phyloP scores from a whole-genome alignment of 2,329 filamentous ascomycete genomes.

The Parastagonospora avenae region DNA sequence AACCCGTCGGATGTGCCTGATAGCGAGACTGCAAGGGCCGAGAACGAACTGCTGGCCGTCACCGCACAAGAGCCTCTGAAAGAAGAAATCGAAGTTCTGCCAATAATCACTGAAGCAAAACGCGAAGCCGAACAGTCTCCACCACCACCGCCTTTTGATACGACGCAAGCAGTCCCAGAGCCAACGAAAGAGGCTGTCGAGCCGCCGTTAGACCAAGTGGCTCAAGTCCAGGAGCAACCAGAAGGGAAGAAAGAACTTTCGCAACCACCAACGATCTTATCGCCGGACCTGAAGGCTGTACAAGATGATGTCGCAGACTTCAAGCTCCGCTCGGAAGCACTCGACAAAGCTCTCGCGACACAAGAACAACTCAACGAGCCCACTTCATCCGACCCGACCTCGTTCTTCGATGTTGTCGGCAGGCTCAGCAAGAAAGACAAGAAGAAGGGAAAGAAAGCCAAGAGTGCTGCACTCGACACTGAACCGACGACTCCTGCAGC shows the following conservation, averaged over 20 bases:
- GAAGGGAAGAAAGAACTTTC: not conserved
- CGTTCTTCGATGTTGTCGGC: conserved; percentile 33
- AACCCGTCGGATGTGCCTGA: conserved; percentile 11
- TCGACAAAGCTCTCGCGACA: conserved; percentile 24
- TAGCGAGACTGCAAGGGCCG: not conserved
- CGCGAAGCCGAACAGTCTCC: conserved; percentile 3
- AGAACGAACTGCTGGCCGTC: conserved; percentile 3
- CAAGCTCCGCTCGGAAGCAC: conserved; percentile 32
- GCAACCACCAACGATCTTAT: conserved; percentile 12
- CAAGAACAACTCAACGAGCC: conserved; percentile 13
- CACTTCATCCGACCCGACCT: conserved; percentile 17
- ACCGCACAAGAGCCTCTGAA: conserved; percentile 1
- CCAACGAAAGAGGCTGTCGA: not conserved
- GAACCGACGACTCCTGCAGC: conserved; percentile 31
- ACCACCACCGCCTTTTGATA: conserved; percentile 1
- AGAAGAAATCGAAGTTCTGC: not conserved
- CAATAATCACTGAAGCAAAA: not conserved
- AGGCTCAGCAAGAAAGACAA: conserved; percentile 37
- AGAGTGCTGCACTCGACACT: conserved; percentile 20
- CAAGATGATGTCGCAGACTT: conserved; percentile 35
- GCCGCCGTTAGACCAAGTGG: conserved; percentile 3
- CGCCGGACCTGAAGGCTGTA: conserved; percentile 30
- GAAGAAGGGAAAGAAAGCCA: conserved; percentile 33
- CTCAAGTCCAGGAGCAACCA: not conserved
- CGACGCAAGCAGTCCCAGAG: conserved; percentile 1